Evolutionary conservation across 495 filamentous ascomycete genomes (phyloP).

Genomic region (Xylaria palmicola): DNA sequence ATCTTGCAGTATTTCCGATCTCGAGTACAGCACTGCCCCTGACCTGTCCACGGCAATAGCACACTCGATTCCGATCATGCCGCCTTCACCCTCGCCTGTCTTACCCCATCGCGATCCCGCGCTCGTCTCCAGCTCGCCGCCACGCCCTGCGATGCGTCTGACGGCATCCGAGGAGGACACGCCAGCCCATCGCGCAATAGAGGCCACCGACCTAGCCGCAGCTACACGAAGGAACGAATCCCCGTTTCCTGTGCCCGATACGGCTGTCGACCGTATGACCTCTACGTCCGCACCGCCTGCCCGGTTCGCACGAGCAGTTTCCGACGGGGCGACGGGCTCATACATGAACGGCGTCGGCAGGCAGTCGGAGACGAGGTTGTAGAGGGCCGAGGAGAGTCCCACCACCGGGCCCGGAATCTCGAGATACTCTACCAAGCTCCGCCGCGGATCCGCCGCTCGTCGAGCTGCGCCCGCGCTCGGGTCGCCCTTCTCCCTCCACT

Average conservation of each 20-base stretch:
- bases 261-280: constrained; percentile 59
- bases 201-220: constrained; percentile 70
- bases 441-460: constrained; percentile 7
- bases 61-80: constrained; percentile 83
- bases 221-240: constrained; percentile 78
- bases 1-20: constrained; percentile 60
- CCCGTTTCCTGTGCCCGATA: constrained; percentile 87
- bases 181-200: constrained; percentile 64
- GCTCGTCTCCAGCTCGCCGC: constrained; percentile 72
- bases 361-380: constrained; percentile 51
- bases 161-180: constrained; percentile 51
- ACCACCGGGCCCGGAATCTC: constrained; percentile 34
- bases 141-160: constrained; percentile 62
- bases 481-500: constrained; percentile 57
- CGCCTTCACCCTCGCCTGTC: constrained; percentile 79
- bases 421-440: constrained; percentile 15
- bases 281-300: neutral
- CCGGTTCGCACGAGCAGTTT: neutral
- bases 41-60: constrained; percentile 42
- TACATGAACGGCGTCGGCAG: constrained; percentile 45
- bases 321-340: constrained; percentile 21
- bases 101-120: constrained; percentile 74
- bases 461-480: neutral
- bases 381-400: constrained; percentile 39
- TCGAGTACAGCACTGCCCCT: constrained; percentile 41